Conservation (phyloP, 345 rosid species). For the Cardamine occulta region DNA sequence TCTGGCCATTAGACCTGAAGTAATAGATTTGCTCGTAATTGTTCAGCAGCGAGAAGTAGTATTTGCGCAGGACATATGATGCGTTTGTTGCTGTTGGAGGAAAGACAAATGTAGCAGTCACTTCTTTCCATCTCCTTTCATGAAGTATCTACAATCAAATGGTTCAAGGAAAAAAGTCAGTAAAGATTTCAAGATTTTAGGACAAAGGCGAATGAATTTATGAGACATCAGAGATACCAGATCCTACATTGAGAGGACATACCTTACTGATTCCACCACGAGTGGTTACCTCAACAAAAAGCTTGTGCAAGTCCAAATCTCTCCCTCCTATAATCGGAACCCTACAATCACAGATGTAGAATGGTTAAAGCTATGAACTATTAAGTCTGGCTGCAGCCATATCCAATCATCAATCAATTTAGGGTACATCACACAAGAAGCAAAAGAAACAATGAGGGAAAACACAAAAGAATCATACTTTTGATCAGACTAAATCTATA, state of each 20-base stretch:
- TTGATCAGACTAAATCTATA: background rate
- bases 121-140: constrained; percentile 96
- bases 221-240: background rate
- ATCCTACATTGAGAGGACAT: constrained; percentile 18
- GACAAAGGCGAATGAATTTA: background rate
- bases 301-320: constrained; percentile 86
- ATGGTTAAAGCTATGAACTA: background rate
- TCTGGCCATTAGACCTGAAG: constrained; percentile 61
- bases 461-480: background rate
- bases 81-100: constrained; percentile 99
- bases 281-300: constrained; percentile 90
- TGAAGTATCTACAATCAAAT: constrained; percentile 58
- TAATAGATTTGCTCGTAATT: constrained; percentile 83
- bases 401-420: constrained; percentile 3
- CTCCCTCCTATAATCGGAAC: constrained; percentile 91
- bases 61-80: constrained; percentile 91
- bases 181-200: background rate
- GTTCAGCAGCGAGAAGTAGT: constrained; percentile 77
- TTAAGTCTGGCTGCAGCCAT: constrained; percentile 4
- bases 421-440: too few relatives aligned
- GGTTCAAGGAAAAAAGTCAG: background rate
- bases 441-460: background rate
- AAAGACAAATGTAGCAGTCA: constrained; percentile 90
- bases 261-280: constrained; percentile 98
- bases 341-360: constrained; percentile 50